Evolutionary conservation across 108 stramenopile genomes (phyloP), one percentile per base, ranked within the genome.

Genomic region (Nannochloropsis gaditana): DNA sequence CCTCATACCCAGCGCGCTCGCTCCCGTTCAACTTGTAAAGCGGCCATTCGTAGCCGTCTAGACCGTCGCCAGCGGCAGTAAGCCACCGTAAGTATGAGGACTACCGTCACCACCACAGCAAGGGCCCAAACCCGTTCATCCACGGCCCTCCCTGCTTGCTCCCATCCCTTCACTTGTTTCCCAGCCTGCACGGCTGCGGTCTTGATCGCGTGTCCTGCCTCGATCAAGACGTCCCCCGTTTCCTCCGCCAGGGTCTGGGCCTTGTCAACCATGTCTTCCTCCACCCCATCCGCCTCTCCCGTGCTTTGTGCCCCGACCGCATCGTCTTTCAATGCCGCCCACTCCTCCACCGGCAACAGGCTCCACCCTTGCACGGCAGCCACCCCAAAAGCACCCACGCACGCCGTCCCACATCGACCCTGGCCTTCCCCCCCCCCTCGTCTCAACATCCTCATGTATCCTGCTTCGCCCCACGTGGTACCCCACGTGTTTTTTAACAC

Each of bases 401-500:
- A 50, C 47, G 47, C 10, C 47, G 47, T 50, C 47, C 47, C 47
- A 15, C 47, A 50, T 15, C 15, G 10, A 0, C 47, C 47, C 15
- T 50, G 11, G 0, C 15, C 47, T 1, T 15, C 15, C 47, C 47
- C 47, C 1, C 11, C 47, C 47, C 47, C 47, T 15, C 47, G 10
- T 31, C 31, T 31, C 47, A 50, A 50, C 47, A 50, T 50, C 47
- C 15, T 50, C 47, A 50, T 50, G 15, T 50, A 50, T 15, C 47
- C 47, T 50, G 11, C 59, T n/a, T 73, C 59, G 0, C 59, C 59
- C 59, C 59, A 73, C 6, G 59, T 73, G 2, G 59, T 73, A 8
- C 59, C 59, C 59, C 59, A 73, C 59, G 59, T 6, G n/a, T 73
- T 73, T 73, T 73, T 73, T n/a, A 73, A 73, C 59, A 73, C 59